Evolutionary conservation across 108 stramenopile genomes (phyloP), one percentile per base, ranked within the genome.

Genomic region (Poteriospumella lacustris): DNA sequence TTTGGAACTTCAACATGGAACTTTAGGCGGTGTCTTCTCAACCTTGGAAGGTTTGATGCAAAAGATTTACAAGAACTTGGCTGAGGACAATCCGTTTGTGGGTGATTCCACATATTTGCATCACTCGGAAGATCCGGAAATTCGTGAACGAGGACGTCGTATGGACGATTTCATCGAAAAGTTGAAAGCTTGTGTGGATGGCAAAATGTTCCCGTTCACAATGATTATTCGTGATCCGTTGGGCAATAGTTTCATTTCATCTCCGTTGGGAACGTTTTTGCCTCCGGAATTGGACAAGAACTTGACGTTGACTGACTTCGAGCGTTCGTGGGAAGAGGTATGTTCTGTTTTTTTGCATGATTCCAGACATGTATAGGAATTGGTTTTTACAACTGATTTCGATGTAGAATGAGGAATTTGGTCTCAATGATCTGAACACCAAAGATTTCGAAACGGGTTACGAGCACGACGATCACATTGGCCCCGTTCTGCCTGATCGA

Each of bases 1-100:
- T 28, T 59, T 88, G 28, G 89, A 42, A 24, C 42, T 38, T 26
- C 70, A 82, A 75, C 76, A 80, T 73, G 87, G 87, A 26, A 72
- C 85, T 31, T 79, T 95, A 39, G 93, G 85, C 68, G 93, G 94
- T 47, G 42, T 96, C 43, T 97, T 92, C 84, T 91, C 95, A 1
- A 95, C 96, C 1, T 89, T 97, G 52, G 88, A 89, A 68, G 88
- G 96, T 0, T 68, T 95, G 43, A 75, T 97, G 39, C 42, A 85
- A n/a, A 90, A 89, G 78, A 82, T 96, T 29, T 76, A 80, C 26
- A 81, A 87, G 39, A 59, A 68, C 39, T 77, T 97, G 62, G 47
- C 58, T 0, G 76, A 76, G 70, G 84, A 85, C 12, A 91, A 91
- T 78, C 92, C 94, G 1, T 92, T 94, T 79, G 64, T 58, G 39